Percentiles rank a stretch among this genome's conserved stretches.
phyloP scores from a whole-genome alignment of 1,284 basidiomycete genomes.

The Ganoderma lucidum region DNA sequence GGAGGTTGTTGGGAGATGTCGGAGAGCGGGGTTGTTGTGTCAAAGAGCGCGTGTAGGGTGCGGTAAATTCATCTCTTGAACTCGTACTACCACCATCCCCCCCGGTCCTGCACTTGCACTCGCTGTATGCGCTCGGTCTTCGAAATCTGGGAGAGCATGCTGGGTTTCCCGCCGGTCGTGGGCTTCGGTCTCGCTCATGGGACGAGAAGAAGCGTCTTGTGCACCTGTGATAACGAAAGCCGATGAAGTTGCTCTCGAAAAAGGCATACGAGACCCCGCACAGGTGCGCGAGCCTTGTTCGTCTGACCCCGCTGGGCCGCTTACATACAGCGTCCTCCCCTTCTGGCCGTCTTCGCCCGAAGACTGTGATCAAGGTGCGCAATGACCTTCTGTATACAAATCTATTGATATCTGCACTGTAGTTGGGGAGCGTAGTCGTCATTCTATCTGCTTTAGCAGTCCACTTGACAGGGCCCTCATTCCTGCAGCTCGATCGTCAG shows the following conservation, averaged over 20 bases:
- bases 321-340: background rate
- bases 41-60: conserved; percentile 12
- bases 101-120: background rate
- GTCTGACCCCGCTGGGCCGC: background rate
- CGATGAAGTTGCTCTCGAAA: background rate
- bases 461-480: background rate
- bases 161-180: background rate
- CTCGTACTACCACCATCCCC: conserved; percentile 24
- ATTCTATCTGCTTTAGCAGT: background rate
- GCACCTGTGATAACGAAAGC: background rate
- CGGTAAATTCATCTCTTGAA: conserved; percentile 17
- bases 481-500: background rate
- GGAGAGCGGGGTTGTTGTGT: conserved; percentile 11
- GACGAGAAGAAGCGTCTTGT: background rate
- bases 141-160: background rate
- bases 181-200: background rate
- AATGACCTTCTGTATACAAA: background rate
- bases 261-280: background rate
- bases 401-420: background rate
- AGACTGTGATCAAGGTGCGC: background rate
- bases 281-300: background rate
- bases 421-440: background rate
- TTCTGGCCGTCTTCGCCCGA: background rate
- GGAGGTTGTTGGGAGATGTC: conserved; percentile 9
- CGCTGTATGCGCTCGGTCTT: background rate